These are phyloP conservation scores for Cubamyces lactineus DNA, from an alignment of 768 basidiomycete genomes.

Conservation along the genomic window DNA sequence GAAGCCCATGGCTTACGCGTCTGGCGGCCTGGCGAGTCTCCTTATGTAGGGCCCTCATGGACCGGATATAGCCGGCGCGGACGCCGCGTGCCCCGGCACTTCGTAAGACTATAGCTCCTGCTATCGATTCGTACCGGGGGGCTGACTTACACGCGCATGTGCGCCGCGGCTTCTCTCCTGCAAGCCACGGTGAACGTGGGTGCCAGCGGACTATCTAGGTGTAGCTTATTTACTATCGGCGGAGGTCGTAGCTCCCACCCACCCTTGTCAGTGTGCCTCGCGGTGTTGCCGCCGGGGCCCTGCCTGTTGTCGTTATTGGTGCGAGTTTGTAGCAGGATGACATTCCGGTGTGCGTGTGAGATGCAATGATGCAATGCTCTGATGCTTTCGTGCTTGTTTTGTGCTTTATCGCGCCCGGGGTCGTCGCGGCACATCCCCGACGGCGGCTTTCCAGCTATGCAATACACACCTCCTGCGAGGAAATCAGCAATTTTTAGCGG, in stretches of 20 bases:
- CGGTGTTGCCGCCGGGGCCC: too few species aligned
- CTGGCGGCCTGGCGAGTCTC: constrained; percentile 64
- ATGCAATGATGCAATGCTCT: too few species aligned
- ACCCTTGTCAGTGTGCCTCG: background rate
- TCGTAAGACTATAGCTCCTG: background rate
- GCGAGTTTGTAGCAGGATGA: too few species aligned
- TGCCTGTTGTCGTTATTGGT: too few species aligned
- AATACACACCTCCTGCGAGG: too few species aligned
- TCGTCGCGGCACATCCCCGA: too few species aligned
- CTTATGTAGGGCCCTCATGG: constrained; percentile 56
- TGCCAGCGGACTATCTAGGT: background rate
- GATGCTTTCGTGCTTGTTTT: too few species aligned
- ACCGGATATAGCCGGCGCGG: background rate
- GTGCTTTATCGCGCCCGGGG: too few species aligned
- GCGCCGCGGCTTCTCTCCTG: background rate
- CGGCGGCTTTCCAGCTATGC: too few species aligned
- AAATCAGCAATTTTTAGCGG: too few species aligned
- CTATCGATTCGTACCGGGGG: background rate
- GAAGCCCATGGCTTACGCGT: constrained; percentile 91
- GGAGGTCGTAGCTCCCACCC: background rate
- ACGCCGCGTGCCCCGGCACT: background rate
- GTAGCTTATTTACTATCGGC: background rate
- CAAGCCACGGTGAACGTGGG: background rate
- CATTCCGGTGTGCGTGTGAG: too few species aligned
- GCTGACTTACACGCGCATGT: too few species aligned